Evolutionary conservation across 2,329 filamentous ascomycete species (phyloP).

Genomic region (Thermothelomyces thermophilus): DNA sequence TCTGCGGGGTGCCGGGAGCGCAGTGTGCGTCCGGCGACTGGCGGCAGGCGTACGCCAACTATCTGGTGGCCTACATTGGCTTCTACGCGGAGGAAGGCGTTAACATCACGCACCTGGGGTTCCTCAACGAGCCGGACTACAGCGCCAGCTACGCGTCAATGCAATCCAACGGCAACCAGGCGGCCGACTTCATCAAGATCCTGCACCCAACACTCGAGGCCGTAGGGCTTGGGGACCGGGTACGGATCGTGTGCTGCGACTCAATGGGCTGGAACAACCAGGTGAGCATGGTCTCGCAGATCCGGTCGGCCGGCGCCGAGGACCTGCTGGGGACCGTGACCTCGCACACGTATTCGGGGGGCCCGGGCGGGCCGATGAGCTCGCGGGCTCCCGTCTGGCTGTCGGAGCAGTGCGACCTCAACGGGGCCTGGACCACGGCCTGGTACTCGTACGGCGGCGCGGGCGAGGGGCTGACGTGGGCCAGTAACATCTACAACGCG

Average conservation of each 20-base stretch:
- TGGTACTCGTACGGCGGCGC: constrained; percentile 41
- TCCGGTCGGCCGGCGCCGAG: constrained; percentile 28
- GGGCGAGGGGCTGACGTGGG: constrained; percentile 50
- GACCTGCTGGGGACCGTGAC: constrained; percentile 35
- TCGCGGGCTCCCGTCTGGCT: constrained; percentile 38
- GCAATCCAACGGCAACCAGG: constrained; percentile 33
- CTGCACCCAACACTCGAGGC: constrained; percentile 36
- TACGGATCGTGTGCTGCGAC: constrained; percentile 23
- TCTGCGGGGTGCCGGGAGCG: constrained; percentile 30
- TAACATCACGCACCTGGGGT: constrained; percentile 30
- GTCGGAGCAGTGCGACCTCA: constrained; percentile 42
- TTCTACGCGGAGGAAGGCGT: constrained; percentile 29
- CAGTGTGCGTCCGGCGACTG: constrained; percentile 31
- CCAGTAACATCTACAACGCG: constrained; percentile 45
- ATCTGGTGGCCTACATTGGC: constrained; percentile 32
- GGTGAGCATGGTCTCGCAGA: constrained; percentile 12
- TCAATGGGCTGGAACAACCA: constrained; percentile 18
- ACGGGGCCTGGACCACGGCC: constrained; percentile 33
- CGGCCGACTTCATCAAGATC: constrained; percentile 35
- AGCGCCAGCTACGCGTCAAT: constrained; percentile 28
- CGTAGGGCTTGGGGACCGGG: constrained; percentile 35
- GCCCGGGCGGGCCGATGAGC: constrained; percentile 31
- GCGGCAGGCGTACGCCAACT: constrained; percentile 33
- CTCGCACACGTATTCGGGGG: constrained; percentile 36
- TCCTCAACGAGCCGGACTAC: constrained; percentile 32